phyloP scores from a whole-genome alignment of 176 grass and related monocot genomes.

The Ensete glaucum region DNA sequence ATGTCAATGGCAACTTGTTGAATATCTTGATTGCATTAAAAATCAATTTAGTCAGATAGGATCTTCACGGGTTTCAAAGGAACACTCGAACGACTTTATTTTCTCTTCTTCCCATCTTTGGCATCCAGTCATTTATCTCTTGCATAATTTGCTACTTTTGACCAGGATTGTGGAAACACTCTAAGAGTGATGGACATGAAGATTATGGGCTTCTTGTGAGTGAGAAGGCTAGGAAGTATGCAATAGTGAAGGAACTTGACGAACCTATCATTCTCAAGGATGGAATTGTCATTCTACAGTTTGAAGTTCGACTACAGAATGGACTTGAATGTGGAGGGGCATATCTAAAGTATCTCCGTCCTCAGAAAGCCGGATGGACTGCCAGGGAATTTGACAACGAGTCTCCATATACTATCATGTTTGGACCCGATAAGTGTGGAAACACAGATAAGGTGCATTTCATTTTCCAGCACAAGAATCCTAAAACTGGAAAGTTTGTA shows the following conservation, averaged over 20 bases:
- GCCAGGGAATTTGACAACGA: conserved; percentile 83
- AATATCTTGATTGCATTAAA: too few relatives aligned
- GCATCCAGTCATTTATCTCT: not conserved
- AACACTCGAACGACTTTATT: not conserved
- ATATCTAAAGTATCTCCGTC: conserved; percentile 82
- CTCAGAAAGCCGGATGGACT: conserved; percentile 55
- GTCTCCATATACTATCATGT: conserved; percentile 96
- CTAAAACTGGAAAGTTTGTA: conserved; percentile 75
- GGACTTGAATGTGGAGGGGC: conserved; percentile 95
- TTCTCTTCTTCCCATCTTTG: not conserved
- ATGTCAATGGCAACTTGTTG: too few relatives aligned
- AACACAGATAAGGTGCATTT: conserved; percentile 98
- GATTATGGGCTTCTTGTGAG: conserved; percentile 88
- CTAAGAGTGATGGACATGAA: conserved; percentile 91
- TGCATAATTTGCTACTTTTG: not conserved
- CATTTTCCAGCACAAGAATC: conserved; percentile 93
- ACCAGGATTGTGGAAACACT: conserved; percentile 81
- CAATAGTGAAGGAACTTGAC: conserved; percentile 86
- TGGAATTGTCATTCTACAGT: conserved; percentile 65
- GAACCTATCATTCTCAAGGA: conserved; percentile 60
- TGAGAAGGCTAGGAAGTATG: conserved; percentile 74
- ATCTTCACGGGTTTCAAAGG: too few relatives aligned
- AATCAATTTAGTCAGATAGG: too few relatives aligned
- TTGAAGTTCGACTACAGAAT: conserved; percentile 82
- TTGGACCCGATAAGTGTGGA: conserved; percentile 98